Conservation (phyloP, 108 stramenopile genomes). For the Cylindrotheca closterium region DNA sequence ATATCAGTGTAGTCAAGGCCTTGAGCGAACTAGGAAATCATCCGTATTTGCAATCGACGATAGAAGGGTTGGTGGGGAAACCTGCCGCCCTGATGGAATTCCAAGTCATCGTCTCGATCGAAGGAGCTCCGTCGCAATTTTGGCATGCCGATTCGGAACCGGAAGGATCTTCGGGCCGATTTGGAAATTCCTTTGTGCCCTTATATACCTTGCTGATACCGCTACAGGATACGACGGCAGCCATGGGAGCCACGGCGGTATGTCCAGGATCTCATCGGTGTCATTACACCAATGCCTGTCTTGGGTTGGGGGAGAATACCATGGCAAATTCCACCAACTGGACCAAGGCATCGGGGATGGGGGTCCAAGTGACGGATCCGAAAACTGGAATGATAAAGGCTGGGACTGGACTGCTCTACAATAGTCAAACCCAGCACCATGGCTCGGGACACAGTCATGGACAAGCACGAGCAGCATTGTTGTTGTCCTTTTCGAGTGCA, state of each 20-base stretch:
- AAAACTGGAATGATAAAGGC: too few relatives aligned
- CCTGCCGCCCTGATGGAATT: constrained; percentile 36
- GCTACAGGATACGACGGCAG: constrained; percentile 42
- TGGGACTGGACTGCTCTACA: too few relatives aligned
- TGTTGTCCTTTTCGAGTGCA: too few relatives aligned
- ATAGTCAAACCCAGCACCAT: too few relatives aligned
- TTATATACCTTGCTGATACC: constrained; percentile 34
- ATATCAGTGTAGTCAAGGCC: constrained; percentile 8
- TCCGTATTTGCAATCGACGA: not conserved
- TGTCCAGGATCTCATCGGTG: constrained; percentile 41
- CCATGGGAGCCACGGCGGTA: constrained; percentile 36
- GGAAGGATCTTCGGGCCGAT: not conserved
- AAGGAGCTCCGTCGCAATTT: constrained; percentile 28
- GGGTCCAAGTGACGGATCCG: too few relatives aligned
- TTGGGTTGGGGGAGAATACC: too few relatives aligned
- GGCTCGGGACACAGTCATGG: too few relatives aligned
- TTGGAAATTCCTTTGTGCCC: constrained; percentile 9
- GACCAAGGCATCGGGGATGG: too few relatives aligned
- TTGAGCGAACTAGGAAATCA: constrained; percentile 20
- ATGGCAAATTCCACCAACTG: too few relatives aligned
- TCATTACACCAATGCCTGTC: too few relatives aligned
- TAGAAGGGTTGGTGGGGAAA: constrained; percentile 28
- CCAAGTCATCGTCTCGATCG: constrained; percentile 18
- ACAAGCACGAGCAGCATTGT: too few relatives aligned
- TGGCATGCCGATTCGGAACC: constrained; percentile 20